Evolutionary conservation across 352 stramenopile species (phyloP).

Genomic region (Phytophthora rubi): DNA sequence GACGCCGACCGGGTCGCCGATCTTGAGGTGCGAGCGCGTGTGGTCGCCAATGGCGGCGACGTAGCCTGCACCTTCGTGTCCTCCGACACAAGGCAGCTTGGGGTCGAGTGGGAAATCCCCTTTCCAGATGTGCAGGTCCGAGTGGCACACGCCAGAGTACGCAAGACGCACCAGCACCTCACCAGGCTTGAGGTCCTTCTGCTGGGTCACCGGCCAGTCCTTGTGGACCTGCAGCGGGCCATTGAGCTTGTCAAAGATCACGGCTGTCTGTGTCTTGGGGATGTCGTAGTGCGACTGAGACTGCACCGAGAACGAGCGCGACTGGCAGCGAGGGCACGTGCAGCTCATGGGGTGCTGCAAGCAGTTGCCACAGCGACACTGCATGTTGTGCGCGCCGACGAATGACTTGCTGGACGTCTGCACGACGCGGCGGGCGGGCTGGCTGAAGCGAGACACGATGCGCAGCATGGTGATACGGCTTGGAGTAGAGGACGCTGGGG

Average conservation of each 20-base stretch:
- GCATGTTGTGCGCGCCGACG: slow-evolving; percentile 16
- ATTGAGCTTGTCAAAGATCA: slow-evolving; percentile 52
- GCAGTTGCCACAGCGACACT: slow-evolving; percentile 36
- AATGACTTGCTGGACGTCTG: slow-evolving; percentile 25
- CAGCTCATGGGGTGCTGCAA: slow-evolving; percentile 24
- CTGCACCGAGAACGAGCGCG: slow-evolving; percentile 46
- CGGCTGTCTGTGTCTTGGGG: slow-evolving; percentile 52
- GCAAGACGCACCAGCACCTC: slow-evolving; percentile 59
- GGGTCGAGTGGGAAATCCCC: slow-evolving; percentile 37
- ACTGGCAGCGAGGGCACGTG: slow-evolving; percentile 26
- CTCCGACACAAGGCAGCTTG: slow-evolving; percentile 52
- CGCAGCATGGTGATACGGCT: slow-evolving; percentile 21
- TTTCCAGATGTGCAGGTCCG: slow-evolving; percentile 53
- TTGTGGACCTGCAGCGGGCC: slow-evolving; percentile 47
- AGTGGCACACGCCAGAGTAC: slow-evolving; percentile 57
- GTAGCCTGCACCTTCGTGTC: slow-evolving; percentile 63
- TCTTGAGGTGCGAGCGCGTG: slow-evolving; percentile 44
- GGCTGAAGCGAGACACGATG: slow-evolving; percentile 34
- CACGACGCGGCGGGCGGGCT: slow-evolving; percentile 17
- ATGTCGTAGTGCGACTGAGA: slow-evolving; percentile 52
- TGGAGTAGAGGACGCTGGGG: background rate
- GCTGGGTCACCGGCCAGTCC: slow-evolving; percentile 54
- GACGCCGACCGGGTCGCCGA: slow-evolving; percentile 54
- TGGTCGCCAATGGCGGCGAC: slow-evolving; percentile 55
- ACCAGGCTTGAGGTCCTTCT: slow-evolving; percentile 45